A percentile compares a stretch with the other conserved stretches of the same genome.
phyloP scores from a whole-genome alignment of 2,329 filamentous ascomycete species.

The Epichloe uncinata region DNA sequence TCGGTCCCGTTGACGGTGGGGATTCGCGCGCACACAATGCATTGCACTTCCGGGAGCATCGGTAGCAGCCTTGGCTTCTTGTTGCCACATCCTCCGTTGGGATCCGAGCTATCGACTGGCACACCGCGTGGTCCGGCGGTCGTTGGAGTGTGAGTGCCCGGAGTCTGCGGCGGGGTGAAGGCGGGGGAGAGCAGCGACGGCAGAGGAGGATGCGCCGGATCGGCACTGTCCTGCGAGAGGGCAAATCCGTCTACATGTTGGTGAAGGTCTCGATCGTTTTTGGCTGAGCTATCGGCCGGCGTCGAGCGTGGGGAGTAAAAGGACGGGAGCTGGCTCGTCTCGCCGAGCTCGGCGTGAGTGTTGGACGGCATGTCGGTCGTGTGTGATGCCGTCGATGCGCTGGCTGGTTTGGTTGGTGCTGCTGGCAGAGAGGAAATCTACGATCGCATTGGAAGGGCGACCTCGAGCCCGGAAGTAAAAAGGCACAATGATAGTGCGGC shows the following conservation, averaged over 20 bases:
- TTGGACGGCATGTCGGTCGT: constrained; percentile 4
- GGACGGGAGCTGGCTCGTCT: constrained; percentile 27
- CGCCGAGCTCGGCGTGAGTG: constrained; percentile 6
- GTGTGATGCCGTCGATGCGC: not conserved
- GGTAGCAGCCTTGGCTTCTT: constrained; percentile 61
- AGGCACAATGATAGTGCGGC: not conserved
- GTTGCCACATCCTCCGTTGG: constrained; percentile 44
- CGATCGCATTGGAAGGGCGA: not conserved
- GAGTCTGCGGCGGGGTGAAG: constrained; percentile 61
- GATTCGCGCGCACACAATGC: constrained; percentile 86
- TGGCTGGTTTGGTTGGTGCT: not conserved
- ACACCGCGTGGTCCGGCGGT: constrained; percentile 34
- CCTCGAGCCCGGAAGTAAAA: not conserved
- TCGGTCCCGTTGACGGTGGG: constrained; percentile 84
- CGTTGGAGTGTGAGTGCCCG: constrained; percentile 41
- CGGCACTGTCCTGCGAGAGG: constrained; percentile 16
- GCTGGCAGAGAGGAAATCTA: not conserved
- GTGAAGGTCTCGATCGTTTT: constrained; percentile 7
- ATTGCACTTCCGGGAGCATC: constrained; percentile 73
- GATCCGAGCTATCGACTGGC: constrained; percentile 45
- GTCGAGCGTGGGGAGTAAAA: constrained; percentile 32
- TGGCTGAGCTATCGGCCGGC: constrained; percentile 12
- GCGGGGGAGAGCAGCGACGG: constrained; percentile 75
- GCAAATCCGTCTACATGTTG: constrained; percentile 23
- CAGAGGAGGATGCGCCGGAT: constrained; percentile 23